Percentiles rank a stretch among this genome's conserved stretches.
Conservation (phyloP, 2,329 filamentous ascomycete species). For the Dichotomopilus funicola region DNA sequence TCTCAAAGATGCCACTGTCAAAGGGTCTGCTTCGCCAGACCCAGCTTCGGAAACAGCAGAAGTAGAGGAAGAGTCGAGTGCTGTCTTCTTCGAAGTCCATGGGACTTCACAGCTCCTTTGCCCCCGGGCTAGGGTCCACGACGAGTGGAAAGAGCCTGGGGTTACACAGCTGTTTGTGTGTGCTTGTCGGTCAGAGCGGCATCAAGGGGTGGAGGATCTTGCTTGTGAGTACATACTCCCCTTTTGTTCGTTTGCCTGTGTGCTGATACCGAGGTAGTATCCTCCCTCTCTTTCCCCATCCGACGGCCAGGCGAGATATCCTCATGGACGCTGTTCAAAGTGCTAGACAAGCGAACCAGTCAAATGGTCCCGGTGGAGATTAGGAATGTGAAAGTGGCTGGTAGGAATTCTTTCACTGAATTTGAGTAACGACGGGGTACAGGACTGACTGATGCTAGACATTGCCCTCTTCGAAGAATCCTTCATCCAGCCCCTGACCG, state of each 20-base stretch:
- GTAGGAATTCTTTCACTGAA: neutral
- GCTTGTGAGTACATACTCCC: neutral
- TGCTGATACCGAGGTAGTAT: slow-evolving; percentile 3
- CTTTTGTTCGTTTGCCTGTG: neutral
- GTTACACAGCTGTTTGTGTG: slow-evolving; percentile 3
- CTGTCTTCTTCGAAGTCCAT: neutral
- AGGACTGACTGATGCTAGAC: neutral
- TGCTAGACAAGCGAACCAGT: slow-evolving; percentile 2
- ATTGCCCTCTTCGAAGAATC: slow-evolving; percentile 1
- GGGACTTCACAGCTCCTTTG: neutral
- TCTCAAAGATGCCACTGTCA: neutral
- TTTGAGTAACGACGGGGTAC: too few species aligned
- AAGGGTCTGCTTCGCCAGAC: neutral
- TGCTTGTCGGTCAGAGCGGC: neutral
- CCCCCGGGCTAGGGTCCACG: neutral
- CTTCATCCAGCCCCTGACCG: slow-evolving; percentile 1
- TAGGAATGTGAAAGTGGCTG: neutral
- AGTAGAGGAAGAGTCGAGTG: neutral
- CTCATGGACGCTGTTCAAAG: slow-evolving; percentile 14
- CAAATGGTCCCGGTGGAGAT: slow-evolving; percentile 1
- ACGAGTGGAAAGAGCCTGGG: neutral
- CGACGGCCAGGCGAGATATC: neutral
- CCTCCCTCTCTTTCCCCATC: slow-evolving; percentile 10
- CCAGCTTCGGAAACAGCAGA: neutral
- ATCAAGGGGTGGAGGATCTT: neutral